Conservation (phyloP, 352 stramenopile genomes). For the Salisapilia sapeloensis region DNA sequence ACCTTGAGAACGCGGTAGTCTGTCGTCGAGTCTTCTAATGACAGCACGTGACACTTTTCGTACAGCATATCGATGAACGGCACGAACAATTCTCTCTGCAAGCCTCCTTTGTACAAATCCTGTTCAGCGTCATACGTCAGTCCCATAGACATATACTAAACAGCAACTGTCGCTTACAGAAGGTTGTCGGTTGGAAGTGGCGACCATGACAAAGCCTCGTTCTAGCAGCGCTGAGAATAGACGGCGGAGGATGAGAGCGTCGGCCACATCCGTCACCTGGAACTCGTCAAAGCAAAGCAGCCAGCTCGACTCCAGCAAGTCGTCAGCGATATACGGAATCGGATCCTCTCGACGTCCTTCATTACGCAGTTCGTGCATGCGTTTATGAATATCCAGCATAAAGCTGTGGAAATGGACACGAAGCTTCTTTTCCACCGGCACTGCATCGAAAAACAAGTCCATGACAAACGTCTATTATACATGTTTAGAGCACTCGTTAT, state of each 20-base stretch:
- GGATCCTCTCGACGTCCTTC: slow-evolving; percentile 59
- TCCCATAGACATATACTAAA: background rate
- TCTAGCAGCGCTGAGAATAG: slow-evolving; percentile 87
- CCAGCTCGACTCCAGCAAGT: slow-evolving; percentile 75
- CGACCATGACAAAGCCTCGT: slow-evolving; percentile 88
- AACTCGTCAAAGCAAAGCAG: slow-evolving; percentile 98
- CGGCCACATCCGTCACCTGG: slow-evolving; percentile 93
- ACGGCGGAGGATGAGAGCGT: slow-evolving; percentile 90
- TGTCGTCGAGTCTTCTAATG: slow-evolving; percentile 50
- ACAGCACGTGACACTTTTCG: slow-evolving; percentile 74
- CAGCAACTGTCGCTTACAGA: slow-evolving; percentile 3
- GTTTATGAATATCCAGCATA: slow-evolving; percentile 91
- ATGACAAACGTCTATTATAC: slow-evolving; percentile 87
- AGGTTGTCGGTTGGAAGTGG: slow-evolving; percentile 91
- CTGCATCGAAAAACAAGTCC: slow-evolving; percentile 89
- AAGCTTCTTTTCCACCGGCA: slow-evolving; percentile 60
- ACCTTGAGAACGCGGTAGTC: slow-evolving; percentile 73
- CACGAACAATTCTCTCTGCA: slow-evolving; percentile 93
- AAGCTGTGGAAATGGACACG: slow-evolving; percentile 97
- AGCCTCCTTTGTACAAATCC: slow-evolving; percentile 92
- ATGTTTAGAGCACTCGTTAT: too few relatives aligned
- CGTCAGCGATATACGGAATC: slow-evolving; percentile 70
- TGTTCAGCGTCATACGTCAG: slow-evolving; percentile 1
- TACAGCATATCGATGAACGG: slow-evolving; percentile 91
- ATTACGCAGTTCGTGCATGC: slow-evolving; percentile 89